These are phyloP conservation scores for Suhomyces yuchorum DNA, from an alignment of 1,139 yeast genomes.

Conservation along the genomic window DNA sequence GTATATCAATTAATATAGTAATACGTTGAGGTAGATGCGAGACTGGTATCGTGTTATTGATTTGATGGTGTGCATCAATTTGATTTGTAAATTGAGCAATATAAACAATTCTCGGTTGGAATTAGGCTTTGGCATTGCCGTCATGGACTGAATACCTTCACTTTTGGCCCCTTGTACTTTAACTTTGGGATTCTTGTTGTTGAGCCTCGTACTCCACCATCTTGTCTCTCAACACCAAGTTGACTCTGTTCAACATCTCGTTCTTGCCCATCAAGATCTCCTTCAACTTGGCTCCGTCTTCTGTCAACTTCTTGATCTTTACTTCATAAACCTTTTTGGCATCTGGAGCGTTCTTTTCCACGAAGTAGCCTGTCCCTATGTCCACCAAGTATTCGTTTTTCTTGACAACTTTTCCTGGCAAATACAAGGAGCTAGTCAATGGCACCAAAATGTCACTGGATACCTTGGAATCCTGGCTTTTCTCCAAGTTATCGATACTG, in stretches of 20 bases:
- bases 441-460: constrained; percentile 74
- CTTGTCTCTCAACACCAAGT: constrained; percentile 50
- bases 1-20: not conserved
- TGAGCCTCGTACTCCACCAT: constrained; percentile 47
- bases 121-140: too few species aligned
- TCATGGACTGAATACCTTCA: too few species aligned
- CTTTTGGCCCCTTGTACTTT: too few species aligned
- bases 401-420: constrained; percentile 75
- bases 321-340: constrained; percentile 73
- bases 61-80: too few species aligned
- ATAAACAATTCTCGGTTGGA: too few species aligned
- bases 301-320: constrained; percentile 71
- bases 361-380: constrained; percentile 94
- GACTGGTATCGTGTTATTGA: too few species aligned
- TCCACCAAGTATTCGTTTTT: constrained; percentile 81
- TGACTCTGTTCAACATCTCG: constrained; percentile 53
- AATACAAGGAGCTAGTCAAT: constrained; percentile 81
- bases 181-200: constrained; percentile 16
- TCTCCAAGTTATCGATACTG: constrained; percentile 62
- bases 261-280: constrained; percentile 70
- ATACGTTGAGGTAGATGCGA: not conserved
- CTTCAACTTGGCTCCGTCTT: constrained; percentile 74
- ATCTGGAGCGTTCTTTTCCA: constrained; percentile 71
- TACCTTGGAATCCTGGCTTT: constrained; percentile 31
- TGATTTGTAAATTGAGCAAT: too few species aligned